Percentiles rank a stretch among this genome's conserved stretches.
Conservation (phyloP, 139 green algal species). For the Picocystis salinarum region DNA sequence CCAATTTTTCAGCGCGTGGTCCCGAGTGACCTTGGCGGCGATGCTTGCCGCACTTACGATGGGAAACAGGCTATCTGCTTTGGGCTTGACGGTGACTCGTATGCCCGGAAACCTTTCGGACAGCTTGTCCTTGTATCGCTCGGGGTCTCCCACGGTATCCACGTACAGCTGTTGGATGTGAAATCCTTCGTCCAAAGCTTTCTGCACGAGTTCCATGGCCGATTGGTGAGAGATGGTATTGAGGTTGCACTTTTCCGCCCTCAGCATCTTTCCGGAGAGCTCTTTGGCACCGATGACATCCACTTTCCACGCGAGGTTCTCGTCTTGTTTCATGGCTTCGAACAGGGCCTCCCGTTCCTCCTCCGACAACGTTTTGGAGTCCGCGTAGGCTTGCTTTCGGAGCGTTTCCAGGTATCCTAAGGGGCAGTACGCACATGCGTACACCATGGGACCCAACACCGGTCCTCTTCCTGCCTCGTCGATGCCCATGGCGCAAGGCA, state of each 20-base stretch:
- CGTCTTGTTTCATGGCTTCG: constrained; percentile 23
- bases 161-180: constrained; percentile 48
- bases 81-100: constrained; percentile 22
- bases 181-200: constrained; percentile 28
- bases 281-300: constrained; percentile 41
- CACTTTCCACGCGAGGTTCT: constrained; percentile 26
- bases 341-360: constrained; percentile 44
- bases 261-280: constrained; percentile 57
- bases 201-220: constrained; percentile 38
- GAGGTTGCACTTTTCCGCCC: constrained; percentile 23
- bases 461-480: constrained; percentile 75
- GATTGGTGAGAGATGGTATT: constrained; percentile 49
- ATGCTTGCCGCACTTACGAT: constrained; percentile 83
- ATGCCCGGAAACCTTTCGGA: constrained; percentile 11
- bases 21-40: constrained; percentile 60
- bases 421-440: constrained; percentile 27
- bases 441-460: constrained; percentile 81
- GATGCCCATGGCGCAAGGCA: background rate
- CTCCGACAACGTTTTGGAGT: constrained; percentile 65
- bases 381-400: constrained; percentile 14
- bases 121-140: constrained; percentile 23
- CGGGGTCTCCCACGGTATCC: constrained; percentile 79
- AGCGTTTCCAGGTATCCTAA: constrained; percentile 13
- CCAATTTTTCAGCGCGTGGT: constrained; percentile 14
- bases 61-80: constrained; percentile 75